Evolutionary conservation across 495 filamentous ascomycete species (phyloP).

Genomic region (Neurospora sp.): DNA sequence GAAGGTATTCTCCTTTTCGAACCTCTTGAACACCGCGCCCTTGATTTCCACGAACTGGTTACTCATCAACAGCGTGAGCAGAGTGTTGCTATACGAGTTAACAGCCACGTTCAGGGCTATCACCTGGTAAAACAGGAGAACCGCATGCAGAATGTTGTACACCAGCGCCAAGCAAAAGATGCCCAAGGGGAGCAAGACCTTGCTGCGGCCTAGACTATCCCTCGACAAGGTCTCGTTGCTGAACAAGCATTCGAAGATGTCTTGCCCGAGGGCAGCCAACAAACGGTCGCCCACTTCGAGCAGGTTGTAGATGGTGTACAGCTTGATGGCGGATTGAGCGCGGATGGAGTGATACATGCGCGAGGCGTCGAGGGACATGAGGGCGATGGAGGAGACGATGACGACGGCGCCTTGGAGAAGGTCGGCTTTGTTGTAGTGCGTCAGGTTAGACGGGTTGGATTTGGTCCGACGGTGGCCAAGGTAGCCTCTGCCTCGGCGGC

Average conservation of each 20-base stretch:
- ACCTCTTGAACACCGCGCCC: slow-evolving; percentile 91
- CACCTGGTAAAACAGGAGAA: slow-evolving; percentile 88
- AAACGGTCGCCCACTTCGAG: slow-evolving; percentile 83
- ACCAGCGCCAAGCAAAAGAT: slow-evolving; percentile 80
- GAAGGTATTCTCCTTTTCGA: slow-evolving; percentile 95
- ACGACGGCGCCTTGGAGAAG: slow-evolving; percentile 83
- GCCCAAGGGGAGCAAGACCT: slow-evolving; percentile 80
- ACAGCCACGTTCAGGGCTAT: slow-evolving; percentile 96
- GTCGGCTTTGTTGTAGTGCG: slow-evolving; percentile 88
- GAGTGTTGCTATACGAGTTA: slow-evolving; percentile 95
- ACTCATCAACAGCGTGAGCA: slow-evolving; percentile 81
- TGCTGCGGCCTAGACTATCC: slow-evolving; percentile 78
- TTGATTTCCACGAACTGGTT: slow-evolving; percentile 99
- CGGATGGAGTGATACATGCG: slow-evolving; percentile 97
- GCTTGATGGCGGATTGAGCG: slow-evolving; percentile 91
- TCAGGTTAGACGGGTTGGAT: slow-evolving; percentile 72
- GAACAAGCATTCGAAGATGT: slow-evolving; percentile 92
- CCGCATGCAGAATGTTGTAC: slow-evolving; percentile 81
- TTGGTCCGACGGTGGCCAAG: slow-evolving; percentile 64
- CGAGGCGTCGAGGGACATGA: slow-evolving; percentile 92
- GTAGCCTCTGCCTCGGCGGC: slow-evolving; percentile 16
- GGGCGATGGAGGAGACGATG: slow-evolving; percentile 66
- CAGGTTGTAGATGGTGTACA: slow-evolving; percentile 97
- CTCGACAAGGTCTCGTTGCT: slow-evolving; percentile 85
- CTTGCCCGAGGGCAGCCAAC: slow-evolving; percentile 83